A percentile compares a stretch with the other conserved stretches of the same genome.
These are phyloP conservation scores for Lepiota brunneoincarnata DNA, from an alignment of 768 basidiomycete species.

Conservation along the genomic window DNA sequence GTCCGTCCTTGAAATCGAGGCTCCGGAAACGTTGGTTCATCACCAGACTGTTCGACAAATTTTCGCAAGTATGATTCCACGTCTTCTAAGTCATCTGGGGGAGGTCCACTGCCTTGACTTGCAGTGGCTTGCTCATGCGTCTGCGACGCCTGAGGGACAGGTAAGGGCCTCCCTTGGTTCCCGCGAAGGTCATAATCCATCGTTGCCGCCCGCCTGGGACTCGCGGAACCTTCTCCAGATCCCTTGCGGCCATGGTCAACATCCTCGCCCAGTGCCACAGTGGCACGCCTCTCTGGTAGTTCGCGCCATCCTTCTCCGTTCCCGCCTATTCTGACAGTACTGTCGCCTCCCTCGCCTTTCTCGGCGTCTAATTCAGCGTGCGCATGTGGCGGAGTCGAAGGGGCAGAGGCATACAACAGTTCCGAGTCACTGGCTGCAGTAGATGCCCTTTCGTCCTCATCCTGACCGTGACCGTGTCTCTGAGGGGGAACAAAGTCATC, in stretches of 20 bases:
- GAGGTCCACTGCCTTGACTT: neutral
- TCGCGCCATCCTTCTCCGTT: neutral
- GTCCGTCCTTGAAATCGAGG: neutral
- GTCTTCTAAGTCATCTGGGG: neutral
- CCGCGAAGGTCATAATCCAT: neutral
- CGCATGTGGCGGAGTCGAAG: conserved; percentile 4
- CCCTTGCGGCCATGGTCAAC: neutral
- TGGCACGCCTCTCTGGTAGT: neutral
- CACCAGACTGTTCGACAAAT: neutral
- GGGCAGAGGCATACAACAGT: conserved; percentile 8
- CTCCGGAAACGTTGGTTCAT: neutral
- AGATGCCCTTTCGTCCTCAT: neutral
- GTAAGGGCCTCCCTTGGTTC: neutral
- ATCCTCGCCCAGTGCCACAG: neutral
- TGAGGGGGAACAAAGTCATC: neutral
- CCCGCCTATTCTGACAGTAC: neutral
- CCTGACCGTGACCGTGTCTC: neutral
- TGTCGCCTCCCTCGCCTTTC: neutral
- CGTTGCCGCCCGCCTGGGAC: neutral
- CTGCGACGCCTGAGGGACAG: neutral
- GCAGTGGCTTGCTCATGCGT: neutral
- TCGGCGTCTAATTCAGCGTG: neutral
- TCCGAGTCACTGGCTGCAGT: conserved; percentile 3
- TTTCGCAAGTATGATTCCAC: neutral
- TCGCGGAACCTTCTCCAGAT: neutral